Base-by-base conservation (phyloP, 2,329 filamentous ascomycete genomes). In the Colletotrichum sp. region DNA sequence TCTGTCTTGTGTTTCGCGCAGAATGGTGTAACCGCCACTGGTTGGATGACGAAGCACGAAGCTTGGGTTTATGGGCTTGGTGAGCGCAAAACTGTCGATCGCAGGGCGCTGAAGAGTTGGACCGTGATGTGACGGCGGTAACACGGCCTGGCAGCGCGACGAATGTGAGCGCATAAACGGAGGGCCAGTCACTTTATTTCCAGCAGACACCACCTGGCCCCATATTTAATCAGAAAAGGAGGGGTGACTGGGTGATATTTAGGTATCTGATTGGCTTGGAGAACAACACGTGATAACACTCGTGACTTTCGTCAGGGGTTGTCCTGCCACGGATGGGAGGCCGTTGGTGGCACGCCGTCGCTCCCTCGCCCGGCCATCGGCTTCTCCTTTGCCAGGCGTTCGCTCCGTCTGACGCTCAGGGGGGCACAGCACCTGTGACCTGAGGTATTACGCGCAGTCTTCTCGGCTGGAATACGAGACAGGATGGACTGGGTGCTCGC, bases 201-300 rank as follows among this genome's bases (percentile, higher is more conserved):
- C 10, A 39, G 22, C 39, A 12, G 8, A 32, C 24, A 26, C 70
- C 32, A 64, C n/a, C 26, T 24, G 73, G 6, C 70, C 70, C 73
- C 73, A 30, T 12, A 73, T 28, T 75, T 75, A 30, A 75, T 73
- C 24, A 73, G 60, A 65, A 57, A 44, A 30, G 69, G 64, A 65
- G 44, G 16, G 10, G n/a, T 8, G 15, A 52, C 44, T 28, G 13
- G 57, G 36, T 26, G 9, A 5, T 4, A 13, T 16, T 0, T 0
- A 22, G 15, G 22, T 28, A 13, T 3, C 18, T 24, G 6, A 72
- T 52, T 72, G 72, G 69, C 3, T 22, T 4, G 5, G 2, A 0
- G 0, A 0, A 0, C 15, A 5, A 52, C 72, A 75, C 44, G 69
- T 75, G 72, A 75, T 1, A 1, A 2, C 0, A 1, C 52, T 9